These are phyloP conservation scores for Aspergillus chevalieri DNA, from an alignment of 2,329 filamentous ascomycete species.

Conservation along the genomic window DNA sequence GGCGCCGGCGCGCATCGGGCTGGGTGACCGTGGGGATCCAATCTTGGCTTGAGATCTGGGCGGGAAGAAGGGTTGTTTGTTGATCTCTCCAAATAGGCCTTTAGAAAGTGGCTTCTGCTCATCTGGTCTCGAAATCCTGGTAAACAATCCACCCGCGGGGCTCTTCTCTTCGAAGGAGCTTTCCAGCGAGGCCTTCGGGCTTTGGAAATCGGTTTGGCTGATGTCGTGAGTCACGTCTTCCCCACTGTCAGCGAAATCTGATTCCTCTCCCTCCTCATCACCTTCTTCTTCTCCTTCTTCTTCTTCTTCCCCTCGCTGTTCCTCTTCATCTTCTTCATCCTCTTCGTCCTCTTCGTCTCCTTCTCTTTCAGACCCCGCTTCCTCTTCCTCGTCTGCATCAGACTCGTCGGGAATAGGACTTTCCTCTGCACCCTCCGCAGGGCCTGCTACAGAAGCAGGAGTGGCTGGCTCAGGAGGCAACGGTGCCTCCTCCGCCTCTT, in stretches of 20 bases:
- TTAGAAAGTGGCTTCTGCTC: conserved; percentile 20
- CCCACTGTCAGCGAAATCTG: conserved; percentile 42
- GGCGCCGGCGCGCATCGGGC: conserved; percentile 35
- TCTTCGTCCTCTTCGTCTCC: conserved; percentile 36
- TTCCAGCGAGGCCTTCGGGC: conserved; percentile 37
- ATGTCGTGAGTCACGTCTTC: conserved; percentile 41
- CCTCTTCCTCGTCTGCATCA: conserved; percentile 18
- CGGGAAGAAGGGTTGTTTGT: conserved; percentile 30
- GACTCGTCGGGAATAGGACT: conserved; percentile 31
- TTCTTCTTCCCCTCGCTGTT: conserved; percentile 37
- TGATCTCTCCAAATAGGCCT: conserved; percentile 41
- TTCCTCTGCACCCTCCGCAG: conserved; percentile 14
- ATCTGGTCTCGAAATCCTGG: conserved; percentile 28
- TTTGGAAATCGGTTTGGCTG: conserved; percentile 26
- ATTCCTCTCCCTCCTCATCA: conserved; percentile 22
- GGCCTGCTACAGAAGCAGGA: conserved; percentile 6
- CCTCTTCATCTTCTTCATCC: conserved; percentile 39
- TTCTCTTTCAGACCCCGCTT: conserved; percentile 22
- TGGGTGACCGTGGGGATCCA: conserved; percentile 41
- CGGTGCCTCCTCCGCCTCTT: conserved; percentile 12
- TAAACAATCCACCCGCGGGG: conserved; percentile 36
- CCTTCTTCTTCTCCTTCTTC: conserved; percentile 27
- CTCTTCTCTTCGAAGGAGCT: conserved; percentile 41
- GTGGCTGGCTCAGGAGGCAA: conserved; percentile 22
- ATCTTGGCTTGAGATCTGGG: conserved; percentile 23